Percentiles rank a stretch among this genome's conserved stretches.
These are phyloP conservation scores for Bassia scoparia DNA, from an alignment of 148 eudicot species.

Conservation along the genomic window DNA sequence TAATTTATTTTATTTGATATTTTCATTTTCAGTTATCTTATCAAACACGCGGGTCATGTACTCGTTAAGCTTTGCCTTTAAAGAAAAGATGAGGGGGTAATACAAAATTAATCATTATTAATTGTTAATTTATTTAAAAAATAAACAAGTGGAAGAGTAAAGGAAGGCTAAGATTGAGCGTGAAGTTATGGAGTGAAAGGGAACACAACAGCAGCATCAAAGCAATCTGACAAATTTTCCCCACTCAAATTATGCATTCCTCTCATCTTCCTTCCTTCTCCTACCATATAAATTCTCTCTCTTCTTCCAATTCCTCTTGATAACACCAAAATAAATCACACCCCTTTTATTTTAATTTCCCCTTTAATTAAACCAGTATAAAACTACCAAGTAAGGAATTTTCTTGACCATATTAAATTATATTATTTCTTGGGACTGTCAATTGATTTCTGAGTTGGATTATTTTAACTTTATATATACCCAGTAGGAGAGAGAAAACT, in stretches of 20 bases:
- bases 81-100: not conserved
- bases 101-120: not conserved
- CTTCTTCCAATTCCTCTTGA: not conserved
- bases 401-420: not conserved
- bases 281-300: slow-evolving; percentile 1
- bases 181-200: not conserved
- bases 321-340: not conserved
- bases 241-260: slow-evolving; percentile 1
- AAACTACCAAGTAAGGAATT: slow-evolving; percentile 5
- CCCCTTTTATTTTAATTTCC: not conserved
- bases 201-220: not conserved
- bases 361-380: not conserved
- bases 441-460: not conserved
- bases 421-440: slow-evolving; percentile 10
- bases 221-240: not conserved
- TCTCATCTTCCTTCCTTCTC: not conserved
- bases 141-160: slow-evolving; percentile 20
- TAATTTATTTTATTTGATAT: too few species aligned
- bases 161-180: slow-evolving; percentile 10
- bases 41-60: too few species aligned
- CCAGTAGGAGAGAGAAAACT: slow-evolving; percentile 18
- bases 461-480: not conserved
- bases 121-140: not conserved
- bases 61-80: too few species aligned
- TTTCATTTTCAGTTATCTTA: too few species aligned